phyloP scores from a whole-genome alignment of 768 basidiomycete genomes.

The Infundibulicybe gibba region DNA sequence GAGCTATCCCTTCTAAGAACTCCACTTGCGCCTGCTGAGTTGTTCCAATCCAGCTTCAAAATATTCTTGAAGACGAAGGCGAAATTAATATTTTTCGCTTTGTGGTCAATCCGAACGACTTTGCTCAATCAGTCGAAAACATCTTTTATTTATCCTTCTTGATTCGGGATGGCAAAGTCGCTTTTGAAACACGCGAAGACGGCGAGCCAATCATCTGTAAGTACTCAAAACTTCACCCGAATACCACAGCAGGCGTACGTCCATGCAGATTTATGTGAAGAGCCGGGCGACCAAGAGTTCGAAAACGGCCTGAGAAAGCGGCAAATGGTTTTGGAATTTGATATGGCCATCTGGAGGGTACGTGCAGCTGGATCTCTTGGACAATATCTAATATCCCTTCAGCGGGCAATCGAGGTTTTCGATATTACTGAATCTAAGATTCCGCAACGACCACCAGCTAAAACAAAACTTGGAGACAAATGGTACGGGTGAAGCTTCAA shows the following conservation, averaged over 20 bases:
- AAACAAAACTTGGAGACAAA: conserved; percentile 54
- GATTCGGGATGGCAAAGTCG: conserved; percentile 80
- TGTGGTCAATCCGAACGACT: conserved; percentile 86
- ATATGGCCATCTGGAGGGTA: conserved; percentile 88
- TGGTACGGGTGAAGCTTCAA: conserved; percentile 59
- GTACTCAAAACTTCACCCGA: conserved; percentile 16
- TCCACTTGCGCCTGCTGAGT: background rate
- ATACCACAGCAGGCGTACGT: background rate
- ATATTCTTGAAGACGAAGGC: conserved; percentile 46
- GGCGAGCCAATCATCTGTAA: conserved; percentile 77
- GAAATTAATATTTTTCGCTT: conserved; percentile 80
- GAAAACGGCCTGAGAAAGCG: conserved; percentile 61
- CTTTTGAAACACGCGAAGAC: conserved; percentile 61
- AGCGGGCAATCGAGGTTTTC: conserved; percentile 89
- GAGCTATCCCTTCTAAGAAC: background rate
- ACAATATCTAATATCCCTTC: background rate
- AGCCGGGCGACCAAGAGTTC: conserved; percentile 63
- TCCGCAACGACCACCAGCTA: conserved; percentile 64
- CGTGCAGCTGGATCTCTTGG: conserved; percentile 10
- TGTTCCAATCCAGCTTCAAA: conserved; percentile 45
- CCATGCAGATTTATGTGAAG: conserved; percentile 54
- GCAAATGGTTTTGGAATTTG: conserved; percentile 91
- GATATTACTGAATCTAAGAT: conserved; percentile 73
- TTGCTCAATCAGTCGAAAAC: conserved; percentile 95
- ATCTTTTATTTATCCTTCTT: conserved; percentile 94